phyloP scores from a whole-genome alignment of 2,329 filamentous ascomycete genomes.

The Ambrosiella cleistominuta region DNA sequence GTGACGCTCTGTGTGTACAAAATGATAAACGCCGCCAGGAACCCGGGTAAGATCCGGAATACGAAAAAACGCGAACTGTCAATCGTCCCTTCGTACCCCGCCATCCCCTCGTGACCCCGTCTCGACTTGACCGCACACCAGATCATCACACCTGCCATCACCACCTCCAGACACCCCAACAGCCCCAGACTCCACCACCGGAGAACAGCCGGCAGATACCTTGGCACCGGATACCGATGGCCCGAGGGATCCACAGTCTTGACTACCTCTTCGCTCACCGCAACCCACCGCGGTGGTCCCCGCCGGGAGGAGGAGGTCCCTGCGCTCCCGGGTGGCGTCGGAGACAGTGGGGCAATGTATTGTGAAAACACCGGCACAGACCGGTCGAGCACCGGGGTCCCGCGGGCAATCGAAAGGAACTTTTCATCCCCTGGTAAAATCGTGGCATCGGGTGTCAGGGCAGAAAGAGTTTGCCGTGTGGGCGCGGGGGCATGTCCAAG shows the following conservation, averaged over 20 bases:
- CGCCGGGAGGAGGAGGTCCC: too few species aligned
- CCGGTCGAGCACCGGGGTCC: background rate
- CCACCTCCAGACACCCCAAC: conserved; percentile 37
- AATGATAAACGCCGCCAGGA: conserved; percentile 53
- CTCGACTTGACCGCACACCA: conserved; percentile 55
- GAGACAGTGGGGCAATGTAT: background rate
- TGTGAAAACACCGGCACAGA: background rate
- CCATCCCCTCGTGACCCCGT: conserved; percentile 40
- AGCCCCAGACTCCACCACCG: conserved; percentile 41
- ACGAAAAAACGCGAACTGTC: conserved; percentile 65
- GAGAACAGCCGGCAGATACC: conserved; percentile 55
- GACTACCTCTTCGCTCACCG: conserved; percentile 19
- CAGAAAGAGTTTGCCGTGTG: background rate
- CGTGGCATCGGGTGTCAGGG: background rate
- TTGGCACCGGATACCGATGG: conserved; percentile 33
- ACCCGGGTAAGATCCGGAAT: conserved; percentile 68
- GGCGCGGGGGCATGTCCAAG: conserved; percentile 2
- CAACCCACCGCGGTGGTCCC: conserved; percentile 17
- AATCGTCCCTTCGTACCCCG: conserved; percentile 45
- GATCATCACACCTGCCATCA: conserved; percentile 56
- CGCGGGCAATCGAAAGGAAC: background rate
- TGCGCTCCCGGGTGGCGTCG: too few species aligned
- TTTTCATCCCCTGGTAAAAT: background rate
- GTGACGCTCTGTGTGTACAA: conserved; percentile 64
- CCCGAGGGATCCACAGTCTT: conserved; percentile 23